A percentile compares a stretch with the other conserved stretches of the same genome.
These are phyloP conservation scores for Cronartium ribicola DNA, from an alignment of 1,284 basidiomycete species.

Conservation along the genomic window DNA sequence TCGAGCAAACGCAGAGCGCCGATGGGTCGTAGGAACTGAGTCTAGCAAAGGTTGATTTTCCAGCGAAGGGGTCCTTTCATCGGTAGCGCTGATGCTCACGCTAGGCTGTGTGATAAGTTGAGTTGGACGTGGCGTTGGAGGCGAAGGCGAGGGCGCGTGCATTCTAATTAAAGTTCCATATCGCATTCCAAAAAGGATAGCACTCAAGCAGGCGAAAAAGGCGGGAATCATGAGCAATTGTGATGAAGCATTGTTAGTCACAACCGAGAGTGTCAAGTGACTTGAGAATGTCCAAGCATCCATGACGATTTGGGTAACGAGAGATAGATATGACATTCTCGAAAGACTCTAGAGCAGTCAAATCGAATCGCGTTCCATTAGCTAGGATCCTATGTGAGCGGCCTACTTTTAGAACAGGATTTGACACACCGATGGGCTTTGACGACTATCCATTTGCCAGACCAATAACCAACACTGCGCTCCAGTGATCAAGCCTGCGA, in stretches of 20 bases:
- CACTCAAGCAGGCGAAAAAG: constrained; percentile 47
- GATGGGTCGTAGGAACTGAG: constrained; percentile 11
- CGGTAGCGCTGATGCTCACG: constrained; percentile 11
- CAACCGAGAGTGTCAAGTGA: not conserved
- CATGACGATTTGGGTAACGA: constrained; percentile 47
- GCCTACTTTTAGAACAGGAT: too few relatives aligned
- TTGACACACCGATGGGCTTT: constrained; percentile 45
- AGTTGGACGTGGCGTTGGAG: constrained; percentile 6
- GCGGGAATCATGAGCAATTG: constrained; percentile 46
- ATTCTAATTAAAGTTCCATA: constrained; percentile 47
- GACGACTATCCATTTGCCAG: constrained; percentile 50
- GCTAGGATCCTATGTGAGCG: not conserved
- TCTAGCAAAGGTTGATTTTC: constrained; percentile 6
- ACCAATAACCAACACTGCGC: constrained; percentile 48
- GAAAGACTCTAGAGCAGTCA: constrained; percentile 42
- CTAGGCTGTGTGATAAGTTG: constrained; percentile 16
- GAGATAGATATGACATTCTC: constrained; percentile 47
- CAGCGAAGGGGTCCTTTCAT: constrained; percentile 19
- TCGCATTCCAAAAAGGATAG: constrained; percentile 48
- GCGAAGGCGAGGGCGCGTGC: constrained; percentile 40
- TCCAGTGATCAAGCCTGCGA: constrained; percentile 47
- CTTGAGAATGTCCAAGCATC: constrained; percentile 46
- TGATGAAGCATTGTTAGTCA: constrained; percentile 45
- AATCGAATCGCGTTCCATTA: not conserved
- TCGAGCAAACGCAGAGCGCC: constrained; percentile 2